Percentiles rank a stretch among this genome's conserved stretches.
Evolutionary conservation across 73 alveolate genomes (phyloP).

Genomic region (Breviolum minutum): DNA sequence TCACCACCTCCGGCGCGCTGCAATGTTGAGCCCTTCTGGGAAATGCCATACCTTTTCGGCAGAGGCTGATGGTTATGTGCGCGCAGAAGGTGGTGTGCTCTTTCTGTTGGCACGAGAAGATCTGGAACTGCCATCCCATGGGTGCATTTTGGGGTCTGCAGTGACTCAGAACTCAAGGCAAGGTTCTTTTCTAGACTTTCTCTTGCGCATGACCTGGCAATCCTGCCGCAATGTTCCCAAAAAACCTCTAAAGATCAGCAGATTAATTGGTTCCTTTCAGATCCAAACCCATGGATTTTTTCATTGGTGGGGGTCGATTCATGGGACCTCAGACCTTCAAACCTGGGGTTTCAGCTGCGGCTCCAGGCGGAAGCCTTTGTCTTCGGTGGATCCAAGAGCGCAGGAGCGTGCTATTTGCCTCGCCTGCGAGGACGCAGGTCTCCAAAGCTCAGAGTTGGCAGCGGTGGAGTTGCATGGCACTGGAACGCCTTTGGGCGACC

Average conservation of each 20-base stretch:
- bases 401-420: constrained; percentile 45
- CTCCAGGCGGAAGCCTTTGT: constrained; percentile 39
- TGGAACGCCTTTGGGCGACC: no score
- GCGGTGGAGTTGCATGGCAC: no score
- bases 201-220: no score
- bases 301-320: no score
- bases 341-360: background rate
- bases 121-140: background rate
- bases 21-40: constrained; percentile 37
- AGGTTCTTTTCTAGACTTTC: background rate
- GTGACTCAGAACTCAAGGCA: constrained; percentile 65
- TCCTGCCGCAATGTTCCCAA: background rate
- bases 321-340: background rate
- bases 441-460: no score
- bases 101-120: constrained; percentile 23
- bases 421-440: no score
- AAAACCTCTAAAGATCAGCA: background rate
- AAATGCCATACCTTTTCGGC: constrained; percentile 62
- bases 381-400: constrained; percentile 47
- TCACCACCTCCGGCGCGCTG: constrained; percentile 32
- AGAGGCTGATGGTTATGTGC: constrained; percentile 42
- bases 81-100: constrained; percentile 54
- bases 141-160: constrained; percentile 28
- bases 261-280: background rate
- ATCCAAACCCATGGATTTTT: background rate